phyloP scores from a whole-genome alignment of 768 basidiomycete species.

The Goffeauzyma gilvescens region DNA sequence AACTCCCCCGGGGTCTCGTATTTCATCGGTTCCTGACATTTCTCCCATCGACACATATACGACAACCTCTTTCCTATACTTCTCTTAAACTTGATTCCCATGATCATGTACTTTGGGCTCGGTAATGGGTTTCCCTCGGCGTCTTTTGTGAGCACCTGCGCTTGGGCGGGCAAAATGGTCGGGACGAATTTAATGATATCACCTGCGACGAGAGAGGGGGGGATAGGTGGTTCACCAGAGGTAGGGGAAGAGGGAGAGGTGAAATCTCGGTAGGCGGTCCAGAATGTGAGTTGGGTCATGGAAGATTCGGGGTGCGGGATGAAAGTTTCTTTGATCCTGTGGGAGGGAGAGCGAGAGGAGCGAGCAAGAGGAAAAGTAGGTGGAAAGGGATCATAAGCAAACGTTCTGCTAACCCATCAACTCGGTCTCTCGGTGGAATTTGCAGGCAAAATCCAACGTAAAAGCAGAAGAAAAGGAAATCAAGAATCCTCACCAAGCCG shows the following conservation, averaged over 20 bases:
- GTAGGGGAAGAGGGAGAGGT: conserved; percentile 42
- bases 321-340: conserved; percentile 85
- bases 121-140: conserved; percentile 26
- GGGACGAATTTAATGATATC: conserved; percentile 91
- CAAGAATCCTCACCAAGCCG: conserved; percentile 26
- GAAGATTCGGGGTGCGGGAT: conserved; percentile 55
- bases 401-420: too few relatives aligned
- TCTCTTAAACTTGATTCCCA: conserved; percentile 46
- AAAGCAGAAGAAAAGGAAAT: too few relatives aligned
- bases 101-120: conserved; percentile 64
- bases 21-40: background rate
- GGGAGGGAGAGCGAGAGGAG: background rate
- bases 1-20: background rate
- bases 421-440: too few relatives aligned
- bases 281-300: conserved; percentile 83
- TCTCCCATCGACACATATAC: conserved; percentile 11
- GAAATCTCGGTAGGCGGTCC: conserved; percentile 75
- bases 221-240: conserved; percentile 5
- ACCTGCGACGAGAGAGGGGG: conserved; percentile 50
- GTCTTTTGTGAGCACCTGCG: conserved; percentile 56
- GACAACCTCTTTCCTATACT: conserved; percentile 19
- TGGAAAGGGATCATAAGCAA: too few relatives aligned
- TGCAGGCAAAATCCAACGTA: too few relatives aligned
- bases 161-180: conserved; percentile 65
- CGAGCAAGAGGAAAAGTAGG: too few relatives aligned